phyloP scores from a whole-genome alignment of 306 rosid genomes.

The Rubus parviflorus region DNA sequence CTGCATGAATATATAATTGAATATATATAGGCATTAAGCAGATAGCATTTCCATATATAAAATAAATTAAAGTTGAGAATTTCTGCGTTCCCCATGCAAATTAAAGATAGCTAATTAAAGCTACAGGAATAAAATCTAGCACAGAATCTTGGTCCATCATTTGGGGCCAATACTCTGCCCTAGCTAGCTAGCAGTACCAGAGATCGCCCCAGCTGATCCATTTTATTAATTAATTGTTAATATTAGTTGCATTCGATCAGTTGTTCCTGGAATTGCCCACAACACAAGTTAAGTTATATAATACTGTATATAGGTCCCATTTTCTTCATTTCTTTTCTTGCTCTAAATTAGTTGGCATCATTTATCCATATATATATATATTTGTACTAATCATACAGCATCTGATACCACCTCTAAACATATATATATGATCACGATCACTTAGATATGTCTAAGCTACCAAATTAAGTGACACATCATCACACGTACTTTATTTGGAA shows the following conservation, averaged over 20 bases:
- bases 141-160: slow-evolving; percentile 17
- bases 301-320: neutral
- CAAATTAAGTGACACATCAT: no score
- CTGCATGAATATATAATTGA: neutral
- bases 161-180: neutral
- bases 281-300: neutral
- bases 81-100: slow-evolving; percentile 7
- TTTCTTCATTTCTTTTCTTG: neutral
- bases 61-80: neutral
- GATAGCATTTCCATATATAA: neutral
- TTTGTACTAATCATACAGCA: no score
- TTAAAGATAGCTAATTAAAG: neutral
- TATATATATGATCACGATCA: no score
- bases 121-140: slow-evolving; percentile 9
- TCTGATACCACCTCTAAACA: no score
- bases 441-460: no score
- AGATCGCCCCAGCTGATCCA: neutral
- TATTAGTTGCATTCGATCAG: neutral
- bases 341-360: neutral
- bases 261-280: neutral
- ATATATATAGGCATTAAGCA: no score
- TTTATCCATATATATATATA: neutral
- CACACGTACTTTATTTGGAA: no score
- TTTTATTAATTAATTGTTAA: neutral
- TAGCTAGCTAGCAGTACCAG: neutral